Percentiles rank a stretch among this genome's conserved stretches.
Conservation (phyloP, 164 flowering plant species). For the Platanus orientalis region DNA sequence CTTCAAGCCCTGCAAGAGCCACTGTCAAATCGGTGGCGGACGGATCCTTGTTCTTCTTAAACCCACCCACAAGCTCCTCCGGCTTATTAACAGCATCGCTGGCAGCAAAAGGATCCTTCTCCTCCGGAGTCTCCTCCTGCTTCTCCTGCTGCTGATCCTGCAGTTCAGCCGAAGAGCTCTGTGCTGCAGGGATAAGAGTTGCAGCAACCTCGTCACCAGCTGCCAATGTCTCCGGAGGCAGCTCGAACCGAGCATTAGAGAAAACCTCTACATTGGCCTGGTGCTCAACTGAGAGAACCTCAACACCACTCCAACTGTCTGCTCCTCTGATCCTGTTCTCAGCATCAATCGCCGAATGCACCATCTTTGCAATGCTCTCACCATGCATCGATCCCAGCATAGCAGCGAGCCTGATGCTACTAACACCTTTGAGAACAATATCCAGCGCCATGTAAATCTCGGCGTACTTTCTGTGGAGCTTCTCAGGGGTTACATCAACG, state of each 20-base stretch:
- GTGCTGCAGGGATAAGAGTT: slow-evolving; percentile 32
- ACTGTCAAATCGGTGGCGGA: slow-evolving; percentile 47
- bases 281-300: slow-evolving; percentile 51
- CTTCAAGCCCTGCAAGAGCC: slow-evolving; percentile 80
- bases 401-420: slow-evolving; percentile 70
- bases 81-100: slow-evolving; percentile 78
- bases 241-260: slow-evolving; percentile 55
- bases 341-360: slow-evolving; percentile 69
- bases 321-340: slow-evolving; percentile 89
- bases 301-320: slow-evolving; percentile 58
- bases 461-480: slow-evolving; percentile 72
- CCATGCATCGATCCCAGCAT: slow-evolving; percentile 90
- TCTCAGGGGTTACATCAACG: slow-evolving; percentile 93
- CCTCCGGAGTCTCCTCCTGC: slow-evolving; percentile 38
- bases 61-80: slow-evolving; percentile 70
- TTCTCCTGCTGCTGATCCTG: slow-evolving; percentile 32
- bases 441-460: slow-evolving; percentile 92
- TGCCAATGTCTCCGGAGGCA: slow-evolving; percentile 76
- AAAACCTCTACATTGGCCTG: slow-evolving; percentile 56
- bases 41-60: slow-evolving; percentile 70
- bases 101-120: slow-evolving; percentile 92
- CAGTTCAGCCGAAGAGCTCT: slow-evolving; percentile 18
- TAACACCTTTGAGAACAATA: slow-evolving; percentile 77
- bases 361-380: slow-evolving; percentile 89
- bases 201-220: slow-evolving; percentile 83